These are phyloP conservation scores for Vanderwaltozyma polyspora DNA, from an alignment of 805 yeast genomes.

Conservation along the genomic window DNA sequence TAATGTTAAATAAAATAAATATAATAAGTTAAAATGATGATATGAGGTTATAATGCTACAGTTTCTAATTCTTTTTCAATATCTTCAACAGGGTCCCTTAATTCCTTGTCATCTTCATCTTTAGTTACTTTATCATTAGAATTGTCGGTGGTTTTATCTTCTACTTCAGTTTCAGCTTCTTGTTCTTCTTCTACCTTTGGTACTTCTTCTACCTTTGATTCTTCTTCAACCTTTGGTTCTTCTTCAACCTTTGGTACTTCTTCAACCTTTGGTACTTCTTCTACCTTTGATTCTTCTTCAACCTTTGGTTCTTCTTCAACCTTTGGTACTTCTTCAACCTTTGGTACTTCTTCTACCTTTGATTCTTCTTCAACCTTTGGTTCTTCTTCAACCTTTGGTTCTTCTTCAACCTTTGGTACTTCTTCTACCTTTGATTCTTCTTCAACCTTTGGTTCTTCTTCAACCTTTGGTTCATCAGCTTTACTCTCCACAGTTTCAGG, in stretches of 20 bases:
- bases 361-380: constrained; percentile 3
- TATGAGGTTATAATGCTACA: constrained; percentile 22
- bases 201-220: not conserved
- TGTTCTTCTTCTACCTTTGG: not conserved
- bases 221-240: constrained; percentile 1
- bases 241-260: constrained; percentile 1
- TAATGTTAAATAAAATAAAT: too few species aligned
- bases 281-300: constrained; percentile 3
- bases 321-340: constrained; percentile 5
- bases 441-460: constrained; percentile 3
- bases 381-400: constrained; percentile 5
- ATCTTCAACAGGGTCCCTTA: constrained; percentile 4
- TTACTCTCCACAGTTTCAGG: constrained; percentile 4
- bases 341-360: constrained; percentile 4
- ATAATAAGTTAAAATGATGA: too few species aligned
- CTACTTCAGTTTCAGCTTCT: not conserved
- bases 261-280: constrained; percentile 1
- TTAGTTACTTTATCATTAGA: not conserved
- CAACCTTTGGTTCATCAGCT: constrained; percentile 7
- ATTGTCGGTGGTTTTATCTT: not conserved
- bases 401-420: constrained; percentile 6
- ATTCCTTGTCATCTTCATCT: constrained; percentile 1
- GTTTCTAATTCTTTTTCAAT: constrained; percentile 21
- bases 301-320: constrained; percentile 3
- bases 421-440: constrained; percentile 4